Percentiles rank a stretch among this genome's conserved stretches.
These are phyloP conservation scores for Pichia sp. DNA, from an alignment of 1,139 yeast species.

Conservation along the genomic window DNA sequence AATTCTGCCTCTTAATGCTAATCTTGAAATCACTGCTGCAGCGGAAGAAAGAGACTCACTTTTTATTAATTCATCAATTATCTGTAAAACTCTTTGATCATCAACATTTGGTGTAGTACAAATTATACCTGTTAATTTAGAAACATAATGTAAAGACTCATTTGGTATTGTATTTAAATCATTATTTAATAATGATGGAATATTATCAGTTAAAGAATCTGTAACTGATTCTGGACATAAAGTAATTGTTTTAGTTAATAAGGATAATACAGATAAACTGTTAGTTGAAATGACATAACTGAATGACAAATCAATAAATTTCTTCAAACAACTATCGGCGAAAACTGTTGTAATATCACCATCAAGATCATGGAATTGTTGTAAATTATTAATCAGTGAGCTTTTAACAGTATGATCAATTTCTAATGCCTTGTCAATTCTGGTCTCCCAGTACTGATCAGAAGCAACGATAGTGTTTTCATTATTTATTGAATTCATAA, in stretches of 20 bases:
- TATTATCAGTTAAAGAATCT: constrained; percentile 20
- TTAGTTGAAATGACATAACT: constrained; percentile 14
- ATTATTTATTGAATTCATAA: constrained; percentile 54
- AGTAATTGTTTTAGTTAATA: constrained; percentile 12
- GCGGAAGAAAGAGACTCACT: constrained; percentile 19
- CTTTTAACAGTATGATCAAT: constrained; percentile 49
- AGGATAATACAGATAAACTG: constrained; percentile 19
- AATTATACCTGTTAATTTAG: constrained; percentile 51
- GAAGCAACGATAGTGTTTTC: constrained; percentile 50
- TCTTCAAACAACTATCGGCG: constrained; percentile 12
- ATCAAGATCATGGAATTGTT: constrained; percentile 18
- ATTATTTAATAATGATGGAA: constrained; percentile 12
- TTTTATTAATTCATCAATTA: constrained; percentile 15
- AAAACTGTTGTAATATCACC: constrained; percentile 16
- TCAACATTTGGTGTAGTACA: constrained; percentile 39
- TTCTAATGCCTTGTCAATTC: constrained; percentile 67
- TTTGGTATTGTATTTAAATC: constrained; percentile 32
- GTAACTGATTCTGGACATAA: constrained; percentile 35
- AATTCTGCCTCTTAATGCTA: constrained; percentile 36
- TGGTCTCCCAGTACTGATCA: constrained; percentile 71
- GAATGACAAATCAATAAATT: constrained; percentile 17
- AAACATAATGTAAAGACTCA: constrained; percentile 33
- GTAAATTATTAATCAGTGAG: constrained; percentile 30
- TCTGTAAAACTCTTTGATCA: constrained; percentile 15
- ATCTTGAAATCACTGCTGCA: constrained; percentile 49